Evolutionary conservation across 305 asterid genomes (phyloP), one percentile per base, ranked within the genome.

Genomic region (Fraxinus dipetala): DNA sequence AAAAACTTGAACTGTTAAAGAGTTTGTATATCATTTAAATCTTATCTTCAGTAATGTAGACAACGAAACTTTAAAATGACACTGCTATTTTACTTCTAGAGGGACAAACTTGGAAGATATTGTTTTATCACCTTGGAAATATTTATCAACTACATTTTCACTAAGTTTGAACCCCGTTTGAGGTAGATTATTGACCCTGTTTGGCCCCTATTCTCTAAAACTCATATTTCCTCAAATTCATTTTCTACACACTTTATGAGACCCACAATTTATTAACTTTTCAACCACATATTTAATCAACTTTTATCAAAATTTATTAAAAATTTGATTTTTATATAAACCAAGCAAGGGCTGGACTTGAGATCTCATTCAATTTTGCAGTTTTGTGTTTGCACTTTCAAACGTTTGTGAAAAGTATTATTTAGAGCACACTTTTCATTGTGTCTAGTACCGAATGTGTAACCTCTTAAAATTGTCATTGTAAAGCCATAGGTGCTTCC

Each of bases 81-180:
- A 1, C 40, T 34, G 32, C 36, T 31, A 35, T 74, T 34, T 82
- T 36, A 61, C 73, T 75, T 8, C 16, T 36, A 61, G 79, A 26
- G 59, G 70, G 43, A 80, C 61, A 26, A n/a, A 67, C 72, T 30
- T 32, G 74, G 83, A 61, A 79, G 11, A 24, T 72, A 28, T 76
- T 75, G 34, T 74, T 32, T 5, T 70, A 2, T 20, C 76, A 78
- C 14, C 26, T 78, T 82, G 13, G 48, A 36, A 76, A 48, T 78
- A 78, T 79, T 22, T 20, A 31, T 34, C 16, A 43, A 59, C 18
- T 26, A 31, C 76, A 72, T 84, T 78, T 61, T 43, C 63, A 28
- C 76, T 69, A 14, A 7, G 61, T 24, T 79, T 24, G 77, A 75
- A 69, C 22, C 75, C 22, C 20, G n/a, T 56, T 61, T 43, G 36